Evolutionary conservation across 495 filamentous ascomycete species (phyloP).

Genomic region (Annulohypoxylon stygium): DNA sequence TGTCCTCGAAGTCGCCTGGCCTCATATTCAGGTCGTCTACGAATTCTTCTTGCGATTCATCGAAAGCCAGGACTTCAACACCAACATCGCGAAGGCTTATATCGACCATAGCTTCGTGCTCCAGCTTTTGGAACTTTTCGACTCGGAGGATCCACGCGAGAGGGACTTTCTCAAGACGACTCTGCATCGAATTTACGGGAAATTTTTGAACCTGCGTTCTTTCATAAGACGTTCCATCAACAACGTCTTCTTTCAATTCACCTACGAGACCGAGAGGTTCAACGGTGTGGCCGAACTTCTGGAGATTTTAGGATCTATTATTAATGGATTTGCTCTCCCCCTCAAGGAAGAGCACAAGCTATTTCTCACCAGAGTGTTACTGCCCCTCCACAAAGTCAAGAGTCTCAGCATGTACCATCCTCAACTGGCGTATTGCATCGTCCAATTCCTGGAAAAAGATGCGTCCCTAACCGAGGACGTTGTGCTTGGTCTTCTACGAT

Average conservation of each 20-base stretch:
- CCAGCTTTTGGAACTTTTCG: constrained; percentile 96
- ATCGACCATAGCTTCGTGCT: constrained; percentile 99
- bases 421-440: constrained; percentile 98
- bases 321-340: constrained; percentile 97
- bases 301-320: constrained; percentile 98
- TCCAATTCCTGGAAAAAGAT: constrained; percentile 99
- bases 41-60: constrained; percentile 99
- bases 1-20: constrained; percentile 98
- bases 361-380: constrained; percentile 91
- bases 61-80: constrained; percentile 99
- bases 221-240: constrained; percentile 99
- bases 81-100: constrained; percentile 98
- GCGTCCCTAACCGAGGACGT: constrained; percentile 98
- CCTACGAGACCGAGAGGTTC: constrained; percentile 98
- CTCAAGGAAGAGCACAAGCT: constrained; percentile 99
- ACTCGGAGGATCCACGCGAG: constrained; percentile 97
- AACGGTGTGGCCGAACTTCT: constrained; percentile 97
- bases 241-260: constrained; percentile 99
- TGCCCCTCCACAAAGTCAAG: constrained; percentile 98
- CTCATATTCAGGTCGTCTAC: constrained; percentile 99
- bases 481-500: constrained; percentile 92
- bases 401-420: constrained; percentile 99
- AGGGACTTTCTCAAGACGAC: constrained; percentile 99
- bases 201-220: constrained; percentile 97
- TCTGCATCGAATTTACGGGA: constrained; percentile 97